A percentile compares a stretch with the other conserved stretches of the same genome.
Conservation (phyloP, 176 grass and related monocot species). For the Bothriochloa decipiens region DNA sequence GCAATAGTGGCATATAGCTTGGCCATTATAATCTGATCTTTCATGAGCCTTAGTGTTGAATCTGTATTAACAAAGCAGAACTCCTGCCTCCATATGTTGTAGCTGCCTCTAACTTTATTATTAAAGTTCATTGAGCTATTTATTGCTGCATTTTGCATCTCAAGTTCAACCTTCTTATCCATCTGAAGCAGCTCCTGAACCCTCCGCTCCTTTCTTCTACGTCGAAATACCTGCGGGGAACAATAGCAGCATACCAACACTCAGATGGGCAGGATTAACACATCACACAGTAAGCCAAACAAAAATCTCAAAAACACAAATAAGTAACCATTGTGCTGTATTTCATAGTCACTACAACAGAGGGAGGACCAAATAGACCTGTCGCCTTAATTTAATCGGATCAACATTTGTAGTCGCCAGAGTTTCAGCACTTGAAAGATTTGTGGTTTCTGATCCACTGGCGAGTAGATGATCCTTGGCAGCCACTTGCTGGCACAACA, state of each 20-base stretch:
- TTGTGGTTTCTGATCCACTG: slow-evolving; percentile 30
- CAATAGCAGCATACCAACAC: neutral
- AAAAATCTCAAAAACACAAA: neutral
- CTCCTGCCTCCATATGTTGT: slow-evolving; percentile 79
- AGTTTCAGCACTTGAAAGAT: slow-evolving; percentile 39
- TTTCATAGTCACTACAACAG: neutral
- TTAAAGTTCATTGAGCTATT: slow-evolving; percentile 62
- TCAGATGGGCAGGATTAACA: neutral
- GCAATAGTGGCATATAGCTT: slow-evolving; percentile 80
- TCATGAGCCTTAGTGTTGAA: slow-evolving; percentile 70
- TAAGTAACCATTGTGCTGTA: neutral
- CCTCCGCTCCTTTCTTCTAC: slow-evolving; percentile 61
- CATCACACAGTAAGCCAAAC: neutral
- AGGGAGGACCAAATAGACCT: slow-evolving; percentile 44
- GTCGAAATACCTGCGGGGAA: slow-evolving; percentile 59
- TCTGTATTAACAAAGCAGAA: slow-evolving; percentile 61
- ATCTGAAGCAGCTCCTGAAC: slow-evolving; percentile 62
- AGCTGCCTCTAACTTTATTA: slow-evolving; percentile 60
- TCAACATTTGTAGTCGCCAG: slow-evolving; percentile 20
- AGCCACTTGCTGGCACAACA: slow-evolving; percentile 29
- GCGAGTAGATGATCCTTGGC: slow-evolving; percentile 17
- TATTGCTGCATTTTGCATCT: slow-evolving; percentile 52
- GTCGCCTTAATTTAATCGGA: slow-evolving; percentile 65
- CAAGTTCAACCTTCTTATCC: slow-evolving; percentile 60
- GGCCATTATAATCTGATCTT: slow-evolving; percentile 88